Evolutionary conservation across 2,329 filamentous ascomycete species (phyloP).

Genomic region (Fusarium armeniacum): DNA sequence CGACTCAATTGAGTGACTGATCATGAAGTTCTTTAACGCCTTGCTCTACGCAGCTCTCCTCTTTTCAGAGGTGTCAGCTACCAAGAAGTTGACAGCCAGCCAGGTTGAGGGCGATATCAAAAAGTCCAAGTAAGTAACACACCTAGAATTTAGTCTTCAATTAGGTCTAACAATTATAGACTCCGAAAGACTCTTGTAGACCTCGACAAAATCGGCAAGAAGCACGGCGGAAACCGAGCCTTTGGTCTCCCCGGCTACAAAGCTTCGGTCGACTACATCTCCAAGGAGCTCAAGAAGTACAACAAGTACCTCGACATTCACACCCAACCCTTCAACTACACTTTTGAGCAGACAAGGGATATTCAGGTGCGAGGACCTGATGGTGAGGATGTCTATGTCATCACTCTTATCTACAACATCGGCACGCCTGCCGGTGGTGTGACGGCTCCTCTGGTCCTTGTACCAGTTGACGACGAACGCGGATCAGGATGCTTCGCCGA

Average conservation of each 20-base stretch:
- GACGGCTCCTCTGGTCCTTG: conserved; percentile 56
- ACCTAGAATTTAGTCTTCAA: fast-evolving
- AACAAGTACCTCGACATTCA: conserved; percentile 60
- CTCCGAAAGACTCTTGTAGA: conserved; percentile 67
- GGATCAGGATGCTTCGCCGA: conserved; percentile 60
- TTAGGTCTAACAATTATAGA: conserved; percentile 52
- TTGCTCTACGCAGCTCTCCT: conserved; percentile 45
- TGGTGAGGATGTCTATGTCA: conserved; percentile 59
- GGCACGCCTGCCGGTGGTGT: conserved; percentile 59
- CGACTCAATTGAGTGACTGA: not conserved
- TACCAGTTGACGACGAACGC: conserved; percentile 55
- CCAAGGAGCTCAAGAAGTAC: conserved; percentile 61
- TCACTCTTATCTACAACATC: conserved; percentile 63
- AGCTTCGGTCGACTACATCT: conserved; percentile 70
- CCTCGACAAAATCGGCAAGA: conserved; percentile 66
- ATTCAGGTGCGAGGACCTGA: conserved; percentile 62
- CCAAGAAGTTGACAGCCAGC: conserved; percentile 44
- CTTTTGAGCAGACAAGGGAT: conserved; percentile 59
- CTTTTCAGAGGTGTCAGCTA: conserved; percentile 37
- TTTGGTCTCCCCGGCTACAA: conserved; percentile 71
- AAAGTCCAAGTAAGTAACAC: conserved; percentile 37
- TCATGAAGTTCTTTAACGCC: conserved; percentile 44
- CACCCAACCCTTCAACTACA: conserved; percentile 63
- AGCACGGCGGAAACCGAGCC: conserved; percentile 71
- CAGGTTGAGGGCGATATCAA: conserved; percentile 48